Conservation (phyloP, 768 basidiomycete genomes). For the Polyporus arcularius region DNA sequence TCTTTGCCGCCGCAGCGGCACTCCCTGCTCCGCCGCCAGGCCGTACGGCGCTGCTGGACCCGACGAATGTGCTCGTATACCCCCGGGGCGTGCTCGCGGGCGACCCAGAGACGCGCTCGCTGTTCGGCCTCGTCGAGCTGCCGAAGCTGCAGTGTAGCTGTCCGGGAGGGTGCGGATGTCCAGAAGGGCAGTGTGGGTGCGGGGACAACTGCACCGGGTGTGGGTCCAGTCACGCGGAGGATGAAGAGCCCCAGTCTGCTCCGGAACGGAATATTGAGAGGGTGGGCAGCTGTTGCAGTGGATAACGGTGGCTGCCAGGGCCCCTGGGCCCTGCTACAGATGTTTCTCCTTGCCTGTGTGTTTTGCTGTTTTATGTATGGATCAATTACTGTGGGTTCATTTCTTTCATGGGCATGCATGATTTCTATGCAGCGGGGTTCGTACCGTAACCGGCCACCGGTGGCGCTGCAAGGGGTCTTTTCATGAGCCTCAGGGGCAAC, state of each 20-base stretch:
- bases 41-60: constrained; percentile 48
- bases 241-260: neutral
- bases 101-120: constrained; percentile 39
- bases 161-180: constrained; percentile 61
- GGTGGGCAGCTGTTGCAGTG: neutral
- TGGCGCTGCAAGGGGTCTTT: too few relatives aligned
- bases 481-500: too few relatives aligned
- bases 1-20: constrained; percentile 68
- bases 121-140: constrained; percentile 53
- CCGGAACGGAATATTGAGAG: neutral
- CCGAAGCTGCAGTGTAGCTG: constrained; percentile 68
- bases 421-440: too few relatives aligned
- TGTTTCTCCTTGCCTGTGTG: too few relatives aligned
- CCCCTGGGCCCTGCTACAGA: too few relatives aligned
- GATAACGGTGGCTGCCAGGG: neutral
- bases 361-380: too few relatives aligned
- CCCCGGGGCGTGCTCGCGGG: constrained; percentile 39
- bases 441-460: too few relatives aligned
- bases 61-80: constrained; percentile 51
- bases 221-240: constrained; percentile 33
- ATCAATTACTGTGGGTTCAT: too few relatives aligned
- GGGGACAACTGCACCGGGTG: constrained; percentile 57
- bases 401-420: too few relatives aligned
- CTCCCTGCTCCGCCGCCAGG: constrained; percentile 67
- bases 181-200: constrained; percentile 55